Base-by-base conservation (phyloP, 2,329 filamentous ascomycete genomes). In the Knufia petricola region DNA sequence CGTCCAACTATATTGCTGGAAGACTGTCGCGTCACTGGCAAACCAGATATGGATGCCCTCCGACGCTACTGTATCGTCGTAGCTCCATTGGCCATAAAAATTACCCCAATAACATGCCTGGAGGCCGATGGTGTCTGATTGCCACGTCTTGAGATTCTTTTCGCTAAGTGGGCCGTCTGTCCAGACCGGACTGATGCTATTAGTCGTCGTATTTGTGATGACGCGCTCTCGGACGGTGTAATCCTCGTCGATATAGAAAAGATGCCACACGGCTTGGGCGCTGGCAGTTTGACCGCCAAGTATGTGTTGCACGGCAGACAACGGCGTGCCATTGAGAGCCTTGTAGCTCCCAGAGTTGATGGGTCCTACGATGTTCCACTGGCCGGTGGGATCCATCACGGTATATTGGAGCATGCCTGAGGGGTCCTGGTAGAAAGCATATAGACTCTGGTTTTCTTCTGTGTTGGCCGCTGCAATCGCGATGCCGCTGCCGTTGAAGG, bases 401-500 rank as follows among this genome's bases (percentile, higher is more conserved):
- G 69, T 63, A 41, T 68, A 65, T 53, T 67, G 61, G 32, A 72
- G 66, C 4, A 68, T 59, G 12, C 69, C 70, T 4, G 61, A 62
- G 21, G 65, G 61, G 52, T 72, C 67, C 51, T 72, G 69, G 52
- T 68, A 72, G 56, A 70, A 72, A 34, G 71, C 58, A 1, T 66
- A 66, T 4, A 71, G 63, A 28, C 64, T 63, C 10, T 62, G 61
- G 4, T 61, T 58, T 6, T 58, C 57, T 23, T 61, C 64, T 58
- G 68, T 70, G 0, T 66, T 70, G 37, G 70, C 66, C 4, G 65
- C 65, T 15, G 69, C 69, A 8, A 72, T 50, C 1, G 69, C 69
- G 32, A 72, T 67, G 9, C 69, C 69, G 12, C 66, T 67, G n/a
- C 69, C 69, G 49, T 72, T 72, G 59, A 70, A 71, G 4, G 68